Conservation (phyloP, 2,329 filamentous ascomycete species). For the Aspergillus sp. region DNA sequence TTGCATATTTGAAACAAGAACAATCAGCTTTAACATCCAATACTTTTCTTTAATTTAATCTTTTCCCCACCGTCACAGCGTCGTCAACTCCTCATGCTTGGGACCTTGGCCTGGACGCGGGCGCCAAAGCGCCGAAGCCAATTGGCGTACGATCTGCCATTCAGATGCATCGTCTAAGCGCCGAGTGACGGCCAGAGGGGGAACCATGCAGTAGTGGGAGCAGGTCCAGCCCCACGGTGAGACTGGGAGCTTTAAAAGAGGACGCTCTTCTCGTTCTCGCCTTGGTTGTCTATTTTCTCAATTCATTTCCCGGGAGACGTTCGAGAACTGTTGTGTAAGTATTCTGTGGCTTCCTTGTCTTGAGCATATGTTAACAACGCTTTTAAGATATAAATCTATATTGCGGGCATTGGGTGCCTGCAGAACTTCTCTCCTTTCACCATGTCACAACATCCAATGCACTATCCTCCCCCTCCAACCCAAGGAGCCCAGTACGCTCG, state of each 20-base stretch:
- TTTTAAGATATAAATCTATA: too few species aligned
- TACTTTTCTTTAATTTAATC: neutral
- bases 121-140: constrained; percentile 5
- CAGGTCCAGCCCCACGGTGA: constrained; percentile 2
- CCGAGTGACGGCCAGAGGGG: constrained; percentile 4
- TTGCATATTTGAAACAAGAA: too few species aligned
- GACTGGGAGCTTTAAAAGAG: constrained; percentile 1
- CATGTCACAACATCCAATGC: constrained; percentile 10
- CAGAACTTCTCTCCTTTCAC: neutral
- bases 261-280: neutral
- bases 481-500: constrained; percentile 21
- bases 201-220: constrained; percentile 14
- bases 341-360: too few species aligned
- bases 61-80: too few species aligned
- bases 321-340: too few species aligned
- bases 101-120: neutral
- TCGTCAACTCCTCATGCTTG: neutral
- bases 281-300: too few species aligned
- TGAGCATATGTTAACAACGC: too few species aligned
- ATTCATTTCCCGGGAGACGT: too few species aligned
- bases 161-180: constrained; percentile 15
- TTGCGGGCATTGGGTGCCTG: neutral
- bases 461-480: constrained; percentile 28
- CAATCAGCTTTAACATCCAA: too few species aligned
- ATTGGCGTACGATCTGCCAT: constrained; percentile 7